Conservation (phyloP, 2,329 filamentous ascomycete species). For the Exophiala mesophila region DNA sequence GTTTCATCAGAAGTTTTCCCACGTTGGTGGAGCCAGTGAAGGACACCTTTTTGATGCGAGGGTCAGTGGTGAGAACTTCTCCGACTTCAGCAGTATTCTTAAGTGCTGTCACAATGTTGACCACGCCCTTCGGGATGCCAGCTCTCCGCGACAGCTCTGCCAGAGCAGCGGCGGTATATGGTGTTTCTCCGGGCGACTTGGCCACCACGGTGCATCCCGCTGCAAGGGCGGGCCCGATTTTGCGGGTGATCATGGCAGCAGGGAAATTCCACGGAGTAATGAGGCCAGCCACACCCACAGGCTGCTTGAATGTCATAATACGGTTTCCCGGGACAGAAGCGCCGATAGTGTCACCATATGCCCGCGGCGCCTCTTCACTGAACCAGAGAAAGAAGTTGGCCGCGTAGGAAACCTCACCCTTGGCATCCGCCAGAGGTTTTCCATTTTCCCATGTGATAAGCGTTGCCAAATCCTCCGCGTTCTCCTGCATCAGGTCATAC, state of each 20-base stretch:
- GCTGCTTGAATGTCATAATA: conserved; percentile 60
- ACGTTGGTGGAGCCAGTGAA: conserved; percentile 76
- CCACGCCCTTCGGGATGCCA: conserved; percentile 82
- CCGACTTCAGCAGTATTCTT: conserved; percentile 78
- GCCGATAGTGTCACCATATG: conserved; percentile 58
- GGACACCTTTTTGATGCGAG: conserved; percentile 78
- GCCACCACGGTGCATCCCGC: conserved; percentile 93
- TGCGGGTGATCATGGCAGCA: conserved; percentile 50
- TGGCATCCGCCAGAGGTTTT: conserved; percentile 58
- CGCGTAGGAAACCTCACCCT: conserved; percentile 55
- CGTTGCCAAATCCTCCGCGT: conserved; percentile 60
- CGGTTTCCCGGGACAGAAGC: conserved; percentile 56
- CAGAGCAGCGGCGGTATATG: conserved; percentile 81
- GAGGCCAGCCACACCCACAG: conserved; percentile 62
- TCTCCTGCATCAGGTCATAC: conserved; percentile 63
- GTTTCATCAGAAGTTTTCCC: conserved; percentile 79
- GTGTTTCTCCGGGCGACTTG: conserved; percentile 89
- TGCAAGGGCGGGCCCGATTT: conserved; percentile 61
- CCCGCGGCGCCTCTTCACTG: conserved; percentile 55
- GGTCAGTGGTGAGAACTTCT: conserved; percentile 67
- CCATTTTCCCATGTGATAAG: conserved; percentile 68
- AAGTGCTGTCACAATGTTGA: conserved; percentile 79
- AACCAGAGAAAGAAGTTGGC: conserved; percentile 61
- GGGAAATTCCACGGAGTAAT: conserved; percentile 66
- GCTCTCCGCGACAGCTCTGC: conserved; percentile 82